These are phyloP conservation scores for Calonectria fujianensis DNA, from an alignment of 2,329 filamentous ascomycete species.

Conservation along the genomic window DNA sequence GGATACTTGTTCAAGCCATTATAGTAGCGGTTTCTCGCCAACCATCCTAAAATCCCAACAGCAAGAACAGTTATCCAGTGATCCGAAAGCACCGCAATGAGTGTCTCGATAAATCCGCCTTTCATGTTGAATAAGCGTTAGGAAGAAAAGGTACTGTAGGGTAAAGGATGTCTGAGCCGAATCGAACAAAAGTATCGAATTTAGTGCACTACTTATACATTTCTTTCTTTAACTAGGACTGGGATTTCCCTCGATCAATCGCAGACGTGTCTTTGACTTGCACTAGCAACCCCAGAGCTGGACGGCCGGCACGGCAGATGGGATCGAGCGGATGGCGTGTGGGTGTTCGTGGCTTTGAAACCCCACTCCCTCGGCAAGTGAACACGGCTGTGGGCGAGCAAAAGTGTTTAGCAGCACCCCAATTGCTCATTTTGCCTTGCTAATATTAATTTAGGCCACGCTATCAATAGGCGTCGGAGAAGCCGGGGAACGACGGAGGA, in stretches of 20 bases:
- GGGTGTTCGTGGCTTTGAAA: not conserved
- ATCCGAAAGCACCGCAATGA: conserved; percentile 42
- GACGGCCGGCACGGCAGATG: not conserved
- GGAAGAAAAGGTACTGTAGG: not conserved
- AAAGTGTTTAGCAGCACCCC: not conserved
- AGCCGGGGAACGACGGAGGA: conserved; percentile 20
- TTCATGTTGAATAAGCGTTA: conserved; percentile 49
- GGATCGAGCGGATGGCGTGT: conserved; percentile 23
- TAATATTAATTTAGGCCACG: not conserved
- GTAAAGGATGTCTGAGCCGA: not conserved
- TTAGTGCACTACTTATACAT: conserved; percentile 7
- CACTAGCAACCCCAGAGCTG: conserved; percentile 13
- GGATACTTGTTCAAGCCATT: conserved; percentile 82
- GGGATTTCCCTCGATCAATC: not conserved
- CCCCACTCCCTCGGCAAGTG: conserved; percentile 37
- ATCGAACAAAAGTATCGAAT: not conserved
- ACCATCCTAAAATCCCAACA: conserved; percentile 35
- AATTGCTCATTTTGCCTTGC: not conserved
- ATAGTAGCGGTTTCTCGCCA: conserved; percentile 60
- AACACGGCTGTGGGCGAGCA: conserved; percentile 27
- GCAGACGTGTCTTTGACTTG: not conserved
- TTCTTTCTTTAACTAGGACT: not conserved
- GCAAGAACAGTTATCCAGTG: conserved; percentile 49
- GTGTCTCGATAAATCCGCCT: conserved; percentile 48
- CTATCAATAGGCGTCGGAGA: not conserved